A percentile compares a stretch with the other conserved stretches of the same genome.
Conservation (phyloP, 2,329 filamentous ascomycete genomes). For the Neurospora sp. region DNA sequence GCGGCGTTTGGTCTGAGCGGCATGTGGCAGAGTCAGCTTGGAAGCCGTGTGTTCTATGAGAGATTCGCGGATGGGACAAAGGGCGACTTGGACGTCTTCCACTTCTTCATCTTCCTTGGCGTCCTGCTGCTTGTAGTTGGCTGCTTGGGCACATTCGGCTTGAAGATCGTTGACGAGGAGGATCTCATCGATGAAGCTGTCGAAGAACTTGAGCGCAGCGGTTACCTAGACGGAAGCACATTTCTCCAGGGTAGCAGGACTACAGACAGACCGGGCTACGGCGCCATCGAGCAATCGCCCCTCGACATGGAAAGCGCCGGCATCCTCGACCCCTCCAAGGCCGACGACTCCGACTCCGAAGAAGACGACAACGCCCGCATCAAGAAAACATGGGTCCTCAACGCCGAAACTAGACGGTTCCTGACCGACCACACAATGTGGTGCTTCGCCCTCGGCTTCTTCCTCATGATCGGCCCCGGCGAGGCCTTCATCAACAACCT, state of each 20-base stretch:
- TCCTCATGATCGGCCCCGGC: slow-evolving; percentile 87
- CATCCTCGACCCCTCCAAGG: slow-evolving; percentile 27
- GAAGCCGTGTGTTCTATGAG: slow-evolving; percentile 67
- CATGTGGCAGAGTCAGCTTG: slow-evolving; percentile 91
- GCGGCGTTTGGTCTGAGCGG: slow-evolving; percentile 87
- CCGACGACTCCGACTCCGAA: slow-evolving; percentile 8
- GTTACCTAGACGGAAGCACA: slow-evolving; percentile 64
- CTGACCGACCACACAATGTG: slow-evolving; percentile 89
- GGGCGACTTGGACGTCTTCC: slow-evolving; percentile 63
- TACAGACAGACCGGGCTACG: slow-evolving; percentile 43
- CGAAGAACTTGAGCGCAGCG: slow-evolving; percentile 83
- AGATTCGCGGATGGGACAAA: slow-evolving; percentile 49
- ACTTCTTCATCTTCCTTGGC: slow-evolving; percentile 80
- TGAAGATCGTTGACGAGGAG: slow-evolving; percentile 74
- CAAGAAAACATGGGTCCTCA: slow-evolving; percentile 85
- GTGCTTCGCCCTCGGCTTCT: slow-evolving; percentile 83
- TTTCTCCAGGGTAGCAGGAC: slow-evolving; percentile 53
- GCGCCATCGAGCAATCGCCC: slow-evolving; percentile 36
- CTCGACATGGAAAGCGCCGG: slow-evolving; percentile 35
- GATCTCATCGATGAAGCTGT: slow-evolving; percentile 84
- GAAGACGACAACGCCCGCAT: slow-evolving; percentile 42
- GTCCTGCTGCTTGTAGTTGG: slow-evolving; percentile 62
- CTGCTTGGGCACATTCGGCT: slow-evolving; percentile 59
- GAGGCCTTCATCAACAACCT: slow-evolving; percentile 98
- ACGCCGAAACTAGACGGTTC: slow-evolving; percentile 80